Percentiles rank a stretch among this genome's conserved stretches.
Conservation (phyloP, 2,329 filamentous ascomycete species). For the Sporothrix variecibatus region DNA sequence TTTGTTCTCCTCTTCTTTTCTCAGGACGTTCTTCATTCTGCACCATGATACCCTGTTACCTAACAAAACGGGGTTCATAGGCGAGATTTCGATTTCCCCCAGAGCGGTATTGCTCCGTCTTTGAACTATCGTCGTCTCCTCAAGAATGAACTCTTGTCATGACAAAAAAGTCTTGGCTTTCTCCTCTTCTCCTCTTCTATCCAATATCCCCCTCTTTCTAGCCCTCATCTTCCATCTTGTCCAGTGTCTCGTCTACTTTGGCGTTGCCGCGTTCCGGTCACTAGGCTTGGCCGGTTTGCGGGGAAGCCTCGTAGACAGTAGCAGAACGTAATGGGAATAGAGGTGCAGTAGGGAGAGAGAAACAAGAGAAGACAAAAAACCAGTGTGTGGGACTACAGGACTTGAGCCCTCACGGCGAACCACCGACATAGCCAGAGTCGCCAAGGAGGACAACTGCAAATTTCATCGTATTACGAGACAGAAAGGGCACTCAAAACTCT, state of each 20-base stretch:
- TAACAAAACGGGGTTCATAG: not conserved
- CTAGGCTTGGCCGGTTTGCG: not conserved
- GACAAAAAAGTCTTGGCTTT: not conserved
- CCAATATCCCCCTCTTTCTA: not conserved
- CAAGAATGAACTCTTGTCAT: not conserved
- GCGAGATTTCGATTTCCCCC: not conserved
- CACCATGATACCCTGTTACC: conserved; percentile 6
- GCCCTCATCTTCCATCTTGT: not conserved
- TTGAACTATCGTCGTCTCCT: not conserved
- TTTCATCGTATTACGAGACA: not conserved
- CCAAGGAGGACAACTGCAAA: not conserved
- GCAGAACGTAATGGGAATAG: not conserved
- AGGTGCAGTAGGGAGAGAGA: not conserved
- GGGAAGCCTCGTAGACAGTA: not conserved
- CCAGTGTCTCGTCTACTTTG: not conserved
- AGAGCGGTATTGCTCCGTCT: conserved; percentile 3
- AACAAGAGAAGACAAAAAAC: not conserved
- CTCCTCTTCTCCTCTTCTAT: not conserved
- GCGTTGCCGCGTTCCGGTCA: conserved; percentile 5
- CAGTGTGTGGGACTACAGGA: not conserved
- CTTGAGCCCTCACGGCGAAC: not conserved
- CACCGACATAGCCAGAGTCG: not conserved
- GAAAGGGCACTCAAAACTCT: not conserved
- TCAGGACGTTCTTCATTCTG: not conserved
- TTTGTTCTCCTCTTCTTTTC: not conserved